Percentiles rank a stretch among this genome's conserved stretches.
Evolutionary conservation across 2,329 filamentous ascomycete genomes (phyloP).

Genomic region (Sporothrix globosa): DNA sequence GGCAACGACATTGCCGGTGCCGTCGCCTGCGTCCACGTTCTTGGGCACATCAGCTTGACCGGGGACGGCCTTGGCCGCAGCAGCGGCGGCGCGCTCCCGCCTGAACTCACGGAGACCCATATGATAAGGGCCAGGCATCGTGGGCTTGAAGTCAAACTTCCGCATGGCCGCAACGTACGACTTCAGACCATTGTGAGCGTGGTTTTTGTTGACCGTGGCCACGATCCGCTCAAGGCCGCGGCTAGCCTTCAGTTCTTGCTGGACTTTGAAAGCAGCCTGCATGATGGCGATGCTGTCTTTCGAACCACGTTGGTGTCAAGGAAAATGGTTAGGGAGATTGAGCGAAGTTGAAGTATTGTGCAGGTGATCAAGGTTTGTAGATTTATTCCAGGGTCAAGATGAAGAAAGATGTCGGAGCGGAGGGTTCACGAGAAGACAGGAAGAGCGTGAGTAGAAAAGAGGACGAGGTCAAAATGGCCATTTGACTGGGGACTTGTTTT

Average conservation of each 20-base stretch:
- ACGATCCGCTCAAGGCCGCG: slow-evolving; percentile 52
- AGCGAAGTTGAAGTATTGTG: not conserved
- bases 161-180: slow-evolving; percentile 64
- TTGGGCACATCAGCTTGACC: slow-evolving; percentile 51
- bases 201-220: slow-evolving; percentile 61
- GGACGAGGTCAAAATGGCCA: not conserved
- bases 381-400: not conserved
- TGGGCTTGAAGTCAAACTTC: slow-evolving; percentile 52
- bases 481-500: not conserved
- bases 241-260: slow-evolving; percentile 45
- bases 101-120: slow-evolving; percentile 46
- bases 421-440: slow-evolving; percentile 1
- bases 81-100: slow-evolving; percentile 44
- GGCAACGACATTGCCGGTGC: slow-evolving; percentile 57
- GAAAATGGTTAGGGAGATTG: not conserved
- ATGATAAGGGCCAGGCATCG: slow-evolving; percentile 60
- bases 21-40: slow-evolving; percentile 40
- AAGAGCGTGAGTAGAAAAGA: not conserved
- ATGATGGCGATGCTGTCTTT: slow-evolving; percentile 37
- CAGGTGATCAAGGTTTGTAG: not conserved
- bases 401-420: not conserved
- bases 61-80: slow-evolving; percentile 54
- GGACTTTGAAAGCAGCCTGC: slow-evolving; percentile 44
- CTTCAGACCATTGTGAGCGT: slow-evolving; percentile 62
- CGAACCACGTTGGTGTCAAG: not conserved